Conservation (phyloP, 768 basidiomycete species). For the Phallus indusiatus region DNA sequence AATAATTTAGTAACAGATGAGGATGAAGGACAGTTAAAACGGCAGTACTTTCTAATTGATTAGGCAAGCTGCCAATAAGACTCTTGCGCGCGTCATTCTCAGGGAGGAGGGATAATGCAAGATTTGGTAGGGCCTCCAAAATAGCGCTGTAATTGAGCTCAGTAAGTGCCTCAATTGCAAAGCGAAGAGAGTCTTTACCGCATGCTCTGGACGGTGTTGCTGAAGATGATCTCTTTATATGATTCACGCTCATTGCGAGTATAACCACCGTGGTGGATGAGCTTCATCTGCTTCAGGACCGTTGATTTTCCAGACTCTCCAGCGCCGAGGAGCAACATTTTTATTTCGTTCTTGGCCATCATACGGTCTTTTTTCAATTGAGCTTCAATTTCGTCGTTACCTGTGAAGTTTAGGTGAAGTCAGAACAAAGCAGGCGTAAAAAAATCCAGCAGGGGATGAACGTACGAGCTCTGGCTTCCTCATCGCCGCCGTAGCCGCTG, state of each 20-base stretch:
- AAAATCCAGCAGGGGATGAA: slow-evolving; percentile 17
- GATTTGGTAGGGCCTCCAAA: slow-evolving; percentile 84
- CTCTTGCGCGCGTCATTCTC: slow-evolving; percentile 58
- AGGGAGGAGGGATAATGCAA: slow-evolving; percentile 65
- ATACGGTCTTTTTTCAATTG: slow-evolving; percentile 84
- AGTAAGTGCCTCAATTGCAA: background rate
- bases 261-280: slow-evolving; percentile 89
- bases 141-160: slow-evolving; percentile 51
- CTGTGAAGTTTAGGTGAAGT: slow-evolving; percentile 26
- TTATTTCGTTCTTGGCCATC: slow-evolving; percentile 89
- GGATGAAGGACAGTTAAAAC: background rate
- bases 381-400: slow-evolving; percentile 89
- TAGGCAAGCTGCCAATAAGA: slow-evolving; percentile 61
- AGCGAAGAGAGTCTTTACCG: slow-evolving; percentile 62
- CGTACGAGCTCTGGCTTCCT: slow-evolving; percentile 77
- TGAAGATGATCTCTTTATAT: slow-evolving; percentile 93
- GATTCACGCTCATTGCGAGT: slow-evolving; percentile 82
- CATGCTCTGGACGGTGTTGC: slow-evolving; percentile 93
- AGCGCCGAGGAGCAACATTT: slow-evolving; percentile 92
- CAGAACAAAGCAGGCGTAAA: background rate
- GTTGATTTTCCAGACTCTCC: slow-evolving; percentile 98
- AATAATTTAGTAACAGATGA: background rate
- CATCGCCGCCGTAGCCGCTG: slow-evolving; percentile 41
- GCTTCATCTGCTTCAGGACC: slow-evolving; percentile 94
- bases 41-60: slow-evolving; percentile 52